phyloP scores from a whole-genome alignment of 78 protist species.

The Dictyostelium discoideum region DNA sequence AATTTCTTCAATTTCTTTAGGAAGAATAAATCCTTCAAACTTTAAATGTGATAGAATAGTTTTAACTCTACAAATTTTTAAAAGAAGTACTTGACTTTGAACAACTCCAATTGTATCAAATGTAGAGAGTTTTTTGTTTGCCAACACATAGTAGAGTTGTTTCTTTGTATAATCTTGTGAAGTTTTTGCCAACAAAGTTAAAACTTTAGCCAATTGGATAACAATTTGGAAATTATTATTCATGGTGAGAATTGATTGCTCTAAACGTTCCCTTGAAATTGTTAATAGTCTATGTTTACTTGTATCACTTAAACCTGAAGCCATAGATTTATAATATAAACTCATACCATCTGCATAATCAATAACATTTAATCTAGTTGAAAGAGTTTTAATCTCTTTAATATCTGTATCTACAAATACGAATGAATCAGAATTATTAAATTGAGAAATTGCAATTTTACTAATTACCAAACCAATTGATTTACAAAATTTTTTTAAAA shows the following conservation, averaged over 20 bases:
- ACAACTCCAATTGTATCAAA: slow-evolving; percentile 32
- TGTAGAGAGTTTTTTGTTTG: background rate
- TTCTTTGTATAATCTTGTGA: background rate
- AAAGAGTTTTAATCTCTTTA: slow-evolving; percentile 15
- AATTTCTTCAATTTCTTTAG: background rate
- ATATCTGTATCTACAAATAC: slow-evolving; percentile 71
- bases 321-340: slow-evolving; percentile 50
- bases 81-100: slow-evolving; percentile 4
- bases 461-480: slow-evolving; percentile 45
- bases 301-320: background rate
- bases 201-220: slow-evolving; percentile 50
- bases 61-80: slow-evolving; percentile 14
- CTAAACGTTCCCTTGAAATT: slow-evolving; percentile 9
- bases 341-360: slow-evolving; percentile 80
- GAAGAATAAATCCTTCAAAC: too few relatives aligned
- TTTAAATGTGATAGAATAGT: background rate
- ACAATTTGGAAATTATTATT: slow-evolving; percentile 33
- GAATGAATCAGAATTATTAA: background rate
- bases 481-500: background rate
- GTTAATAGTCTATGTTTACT: slow-evolving; percentile 8
- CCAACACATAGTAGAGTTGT: background rate
- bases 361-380: slow-evolving; percentile 49
- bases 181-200: slow-evolving; percentile 8
- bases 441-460: background rate
- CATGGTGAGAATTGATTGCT: slow-evolving; percentile 39